phyloP scores from a whole-genome alignment of 108 stramenopile genomes.

The Skeletonema potamos region DNA sequence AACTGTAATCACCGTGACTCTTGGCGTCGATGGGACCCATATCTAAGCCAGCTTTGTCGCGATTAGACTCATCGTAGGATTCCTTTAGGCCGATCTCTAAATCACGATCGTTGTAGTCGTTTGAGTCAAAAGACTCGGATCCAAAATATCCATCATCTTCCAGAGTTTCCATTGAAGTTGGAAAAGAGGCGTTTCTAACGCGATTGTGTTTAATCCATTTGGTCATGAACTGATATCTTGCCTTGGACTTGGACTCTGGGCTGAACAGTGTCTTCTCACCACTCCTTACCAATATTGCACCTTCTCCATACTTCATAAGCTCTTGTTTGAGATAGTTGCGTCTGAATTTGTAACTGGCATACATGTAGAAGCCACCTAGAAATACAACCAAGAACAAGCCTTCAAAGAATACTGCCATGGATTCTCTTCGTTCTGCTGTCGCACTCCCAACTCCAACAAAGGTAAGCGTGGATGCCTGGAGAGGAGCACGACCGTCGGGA shows the following conservation, averaged over 20 bases:
- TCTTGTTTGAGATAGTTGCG: slow-evolving; percentile 25
- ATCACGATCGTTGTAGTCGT: slow-evolving; percentile 22
- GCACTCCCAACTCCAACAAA: neutral
- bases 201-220: neutral
- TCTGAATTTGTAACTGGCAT: slow-evolving; percentile 19
- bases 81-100: slow-evolving; percentile 29
- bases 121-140: slow-evolving; percentile 15
- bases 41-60: slow-evolving; percentile 21
- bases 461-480: neutral
- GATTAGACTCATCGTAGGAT: slow-evolving; percentile 26
- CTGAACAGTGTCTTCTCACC: neutral
- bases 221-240: neutral
- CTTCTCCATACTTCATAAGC: slow-evolving; percentile 14
- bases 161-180: slow-evolving; percentile 6
- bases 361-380: slow-evolving; percentile 30
- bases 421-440: slow-evolving; percentile 19
- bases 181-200: neutral
- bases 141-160: slow-evolving; percentile 35
- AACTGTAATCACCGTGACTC: neutral
- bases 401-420: slow-evolving; percentile 20
- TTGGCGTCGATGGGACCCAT: slow-evolving; percentile 28
- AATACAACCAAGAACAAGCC: slow-evolving; percentile 21
- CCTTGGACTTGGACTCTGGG: neutral
- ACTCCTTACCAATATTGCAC: slow-evolving; percentile 21
- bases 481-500: slow-evolving; percentile 12